Conservation (phyloP, 352 stramenopile genomes). For the Pythium sp. region DNA sequence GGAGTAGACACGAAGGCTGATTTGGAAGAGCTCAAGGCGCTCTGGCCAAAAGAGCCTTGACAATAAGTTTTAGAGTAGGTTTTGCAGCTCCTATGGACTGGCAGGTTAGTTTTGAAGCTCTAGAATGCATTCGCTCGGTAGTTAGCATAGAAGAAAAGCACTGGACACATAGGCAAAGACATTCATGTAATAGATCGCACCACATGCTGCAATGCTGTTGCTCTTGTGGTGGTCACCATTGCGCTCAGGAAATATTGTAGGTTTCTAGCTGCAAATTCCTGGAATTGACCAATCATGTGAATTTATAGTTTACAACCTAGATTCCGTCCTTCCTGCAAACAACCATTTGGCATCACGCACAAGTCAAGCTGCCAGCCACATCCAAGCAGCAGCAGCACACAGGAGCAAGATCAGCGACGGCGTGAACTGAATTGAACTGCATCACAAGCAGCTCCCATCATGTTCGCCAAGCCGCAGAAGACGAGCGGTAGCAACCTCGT, state of each 20-base stretch:
- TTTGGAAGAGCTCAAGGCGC: conserved; percentile 46
- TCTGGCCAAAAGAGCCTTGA: conserved; percentile 11
- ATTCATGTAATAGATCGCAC: neutral
- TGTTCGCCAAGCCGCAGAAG: conserved; percentile 83
- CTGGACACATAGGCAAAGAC: neutral
- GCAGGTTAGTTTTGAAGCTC: neutral
- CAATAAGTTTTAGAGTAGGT: neutral
- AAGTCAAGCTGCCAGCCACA: neutral
- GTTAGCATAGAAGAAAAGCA: neutral
- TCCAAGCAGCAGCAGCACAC: neutral
- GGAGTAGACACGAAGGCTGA: conserved; percentile 73
- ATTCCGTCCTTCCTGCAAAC: neutral
- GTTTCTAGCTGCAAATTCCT: neutral
- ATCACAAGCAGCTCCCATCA: conserved; percentile 23
- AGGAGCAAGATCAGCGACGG: neutral
- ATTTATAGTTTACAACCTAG: neutral
- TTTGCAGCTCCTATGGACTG: neutral
- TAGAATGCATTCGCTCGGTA: neutral
- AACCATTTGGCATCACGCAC: neutral
- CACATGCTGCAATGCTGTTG: neutral
- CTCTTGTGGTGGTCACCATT: too few relatives aligned
- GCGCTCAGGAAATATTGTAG: neutral
- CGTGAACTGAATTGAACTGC: neutral
- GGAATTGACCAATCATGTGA: neutral
- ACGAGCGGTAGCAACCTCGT: conserved; percentile 75